Conservation (phyloP, 2,329 filamentous ascomycete species). For the Fusarium kyushuense region DNA sequence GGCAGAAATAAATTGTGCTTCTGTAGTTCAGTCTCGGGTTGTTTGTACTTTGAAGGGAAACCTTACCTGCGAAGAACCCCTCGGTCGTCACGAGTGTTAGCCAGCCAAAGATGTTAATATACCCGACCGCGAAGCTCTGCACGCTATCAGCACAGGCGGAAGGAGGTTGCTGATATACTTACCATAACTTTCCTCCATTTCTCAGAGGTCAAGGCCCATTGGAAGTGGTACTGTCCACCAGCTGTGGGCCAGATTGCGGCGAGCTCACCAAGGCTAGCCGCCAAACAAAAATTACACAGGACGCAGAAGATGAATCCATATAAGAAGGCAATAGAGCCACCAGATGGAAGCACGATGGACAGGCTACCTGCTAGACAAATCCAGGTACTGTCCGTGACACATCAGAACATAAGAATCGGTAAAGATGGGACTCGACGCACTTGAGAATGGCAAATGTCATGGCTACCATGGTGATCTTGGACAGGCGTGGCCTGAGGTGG, state of each 20-base stretch:
- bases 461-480: constrained; percentile 58
- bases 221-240: constrained; percentile 61
- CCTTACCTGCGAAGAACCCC: constrained; percentile 57
- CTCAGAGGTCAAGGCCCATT: constrained; percentile 55
- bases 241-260: constrained; percentile 61
- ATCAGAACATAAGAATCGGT: background rate
- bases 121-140: constrained; percentile 59
- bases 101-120: constrained; percentile 60
- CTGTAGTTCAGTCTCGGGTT: background rate
- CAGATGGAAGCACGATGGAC: constrained; percentile 57
- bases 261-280: constrained; percentile 58
- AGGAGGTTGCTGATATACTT: background rate
- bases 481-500: constrained; percentile 54
- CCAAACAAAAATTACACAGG: constrained; percentile 58
- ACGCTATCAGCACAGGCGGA: background rate
- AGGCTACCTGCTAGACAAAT: constrained; percentile 58
- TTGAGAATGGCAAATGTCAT: constrained; percentile 60
- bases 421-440: constrained; percentile 27
- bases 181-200: constrained; percentile 56
- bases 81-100: constrained; percentile 58
- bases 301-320: constrained; percentile 62
- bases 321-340: constrained; percentile 57
- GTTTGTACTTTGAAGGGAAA: rapidly evolving
- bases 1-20: constrained; percentile 59
- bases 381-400: constrained; percentile 36